Conservation (phyloP, 306 rosid genomes). For the Ochetophila trinervis region DNA sequence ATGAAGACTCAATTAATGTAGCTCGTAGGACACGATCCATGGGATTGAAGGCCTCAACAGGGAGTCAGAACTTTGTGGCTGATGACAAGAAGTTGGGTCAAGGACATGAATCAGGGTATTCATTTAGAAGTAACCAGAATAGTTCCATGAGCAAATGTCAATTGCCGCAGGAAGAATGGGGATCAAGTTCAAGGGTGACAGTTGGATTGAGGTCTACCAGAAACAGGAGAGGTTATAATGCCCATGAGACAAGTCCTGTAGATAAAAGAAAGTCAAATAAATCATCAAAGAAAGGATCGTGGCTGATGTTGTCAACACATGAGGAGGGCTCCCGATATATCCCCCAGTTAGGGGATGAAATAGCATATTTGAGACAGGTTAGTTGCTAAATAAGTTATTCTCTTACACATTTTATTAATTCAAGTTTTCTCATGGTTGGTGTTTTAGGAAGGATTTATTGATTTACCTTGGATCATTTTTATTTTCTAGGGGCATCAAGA, state of each 20-base stretch:
- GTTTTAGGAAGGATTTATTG: slow-evolving; percentile 13
- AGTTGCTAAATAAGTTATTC: slow-evolving; percentile 17
- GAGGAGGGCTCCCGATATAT: slow-evolving; percentile 93
- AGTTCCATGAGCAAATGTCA: slow-evolving; percentile 42
- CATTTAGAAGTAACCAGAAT: slow-evolving; percentile 41
- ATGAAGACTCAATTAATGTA: slow-evolving; percentile 45
- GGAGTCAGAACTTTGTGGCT: slow-evolving; percentile 34
- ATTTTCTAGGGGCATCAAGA: slow-evolving; percentile 87
- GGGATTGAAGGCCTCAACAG: slow-evolving; percentile 43
- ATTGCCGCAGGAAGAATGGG: slow-evolving; percentile 51
- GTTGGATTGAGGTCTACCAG: slow-evolving; percentile 89
- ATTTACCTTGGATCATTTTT: background rate
- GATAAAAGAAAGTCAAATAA: slow-evolving; percentile 55
- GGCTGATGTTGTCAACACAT: slow-evolving; percentile 76
- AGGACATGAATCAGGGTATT: slow-evolving; percentile 44
- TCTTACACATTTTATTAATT: slow-evolving; percentile 2
- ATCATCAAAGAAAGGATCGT: slow-evolving; percentile 58
- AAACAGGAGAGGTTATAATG: slow-evolving; percentile 59
- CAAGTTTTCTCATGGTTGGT: background rate
- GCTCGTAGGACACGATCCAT: slow-evolving; percentile 41
- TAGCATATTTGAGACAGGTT: slow-evolving; percentile 93
- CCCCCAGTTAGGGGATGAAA: slow-evolving; percentile 94
- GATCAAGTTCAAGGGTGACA: slow-evolving; percentile 64
- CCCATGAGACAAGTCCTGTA: slow-evolving; percentile 50
- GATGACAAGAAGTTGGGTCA: slow-evolving; percentile 40